phyloP scores from a whole-genome alignment of 73 alveolate genomes.

The Effrenium voratum region DNA sequence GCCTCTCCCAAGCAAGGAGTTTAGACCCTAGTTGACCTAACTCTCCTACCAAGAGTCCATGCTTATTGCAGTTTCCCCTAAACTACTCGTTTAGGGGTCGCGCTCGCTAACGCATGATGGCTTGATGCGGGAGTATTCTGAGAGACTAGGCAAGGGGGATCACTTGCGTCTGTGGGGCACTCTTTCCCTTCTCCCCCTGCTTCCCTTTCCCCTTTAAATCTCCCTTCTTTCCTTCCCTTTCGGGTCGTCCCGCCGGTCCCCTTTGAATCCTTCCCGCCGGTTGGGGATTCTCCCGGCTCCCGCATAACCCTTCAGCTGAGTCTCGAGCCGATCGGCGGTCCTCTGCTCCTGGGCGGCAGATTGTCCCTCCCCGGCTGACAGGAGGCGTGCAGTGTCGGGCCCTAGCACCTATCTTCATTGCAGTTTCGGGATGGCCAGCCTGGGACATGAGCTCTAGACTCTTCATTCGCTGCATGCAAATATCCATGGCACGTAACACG shows the following conservation, averaged over 20 bases:
- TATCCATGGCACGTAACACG: not conserved
- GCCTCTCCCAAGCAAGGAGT: not conserved
- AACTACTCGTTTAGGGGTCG: not conserved
- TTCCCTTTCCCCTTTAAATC: not conserved
- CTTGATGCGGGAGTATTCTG: not conserved
- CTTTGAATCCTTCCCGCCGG: not conserved
- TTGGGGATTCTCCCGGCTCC: not conserved
- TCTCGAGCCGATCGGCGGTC: not conserved
- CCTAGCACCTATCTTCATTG: not conserved
- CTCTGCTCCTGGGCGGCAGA: constrained; percentile 8
- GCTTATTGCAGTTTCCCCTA: not conserved
- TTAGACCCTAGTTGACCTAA: not conserved
- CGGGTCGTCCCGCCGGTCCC: not conserved
- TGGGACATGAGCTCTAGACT: not conserved
- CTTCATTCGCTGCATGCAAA: not conserved
- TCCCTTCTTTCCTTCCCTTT: not conserved
- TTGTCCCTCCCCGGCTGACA: not conserved
- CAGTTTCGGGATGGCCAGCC: not conserved
- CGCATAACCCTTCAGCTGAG: not conserved
- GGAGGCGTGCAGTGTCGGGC: not conserved
- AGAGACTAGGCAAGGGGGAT: not conserved
- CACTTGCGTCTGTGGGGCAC: not conserved
- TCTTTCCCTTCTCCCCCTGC: not conserved
- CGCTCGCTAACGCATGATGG: not conserved
- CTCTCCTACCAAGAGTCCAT: not conserved